Conservation (phyloP, 2,329 filamentous ascomycete species). For the Diaporthe amygdali region DNA sequence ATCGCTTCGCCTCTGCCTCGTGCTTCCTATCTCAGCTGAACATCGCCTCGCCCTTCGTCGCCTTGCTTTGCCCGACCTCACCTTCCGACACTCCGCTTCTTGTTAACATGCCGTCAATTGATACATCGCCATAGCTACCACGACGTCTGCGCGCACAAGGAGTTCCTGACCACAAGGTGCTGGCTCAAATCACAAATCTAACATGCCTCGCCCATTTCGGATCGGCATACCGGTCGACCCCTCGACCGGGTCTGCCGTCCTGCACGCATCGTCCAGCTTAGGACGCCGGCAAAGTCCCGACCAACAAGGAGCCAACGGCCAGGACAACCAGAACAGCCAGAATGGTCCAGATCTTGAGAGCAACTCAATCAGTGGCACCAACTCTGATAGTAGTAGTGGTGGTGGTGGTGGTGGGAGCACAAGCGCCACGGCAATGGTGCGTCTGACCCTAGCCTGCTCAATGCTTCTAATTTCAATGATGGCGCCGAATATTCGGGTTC, state of each 20-base stretch:
- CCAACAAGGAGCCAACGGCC: background rate
- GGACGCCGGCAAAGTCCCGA: background rate
- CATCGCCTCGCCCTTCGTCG: background rate
- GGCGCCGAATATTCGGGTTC: background rate
- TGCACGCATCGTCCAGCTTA: constrained; percentile 1
- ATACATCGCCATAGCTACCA: background rate
- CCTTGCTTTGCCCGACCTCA: background rate
- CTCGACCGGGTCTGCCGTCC: constrained; percentile 4
- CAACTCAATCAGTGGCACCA: background rate
- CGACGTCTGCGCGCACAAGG: background rate
- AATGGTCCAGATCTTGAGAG: background rate
- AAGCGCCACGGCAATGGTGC: constrained; percentile 21
- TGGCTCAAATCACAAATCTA: background rate
- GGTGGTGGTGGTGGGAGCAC: background rate
- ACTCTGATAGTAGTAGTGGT: background rate
- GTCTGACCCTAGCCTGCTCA: background rate
- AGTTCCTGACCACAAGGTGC: background rate
- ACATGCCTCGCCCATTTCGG: constrained; percentile 14
- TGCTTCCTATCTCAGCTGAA: background rate
- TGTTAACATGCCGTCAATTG: constrained; percentile 21
- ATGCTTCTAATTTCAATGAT: background rate
- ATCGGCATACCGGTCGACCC: constrained; percentile 10
- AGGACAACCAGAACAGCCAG: background rate
- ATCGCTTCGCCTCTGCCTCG: background rate
- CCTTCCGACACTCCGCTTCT: background rate